phyloP scores from a whole-genome alignment of 2,329 filamentous ascomycete genomes.

The Aspergillus brunneoviolaceus region DNA sequence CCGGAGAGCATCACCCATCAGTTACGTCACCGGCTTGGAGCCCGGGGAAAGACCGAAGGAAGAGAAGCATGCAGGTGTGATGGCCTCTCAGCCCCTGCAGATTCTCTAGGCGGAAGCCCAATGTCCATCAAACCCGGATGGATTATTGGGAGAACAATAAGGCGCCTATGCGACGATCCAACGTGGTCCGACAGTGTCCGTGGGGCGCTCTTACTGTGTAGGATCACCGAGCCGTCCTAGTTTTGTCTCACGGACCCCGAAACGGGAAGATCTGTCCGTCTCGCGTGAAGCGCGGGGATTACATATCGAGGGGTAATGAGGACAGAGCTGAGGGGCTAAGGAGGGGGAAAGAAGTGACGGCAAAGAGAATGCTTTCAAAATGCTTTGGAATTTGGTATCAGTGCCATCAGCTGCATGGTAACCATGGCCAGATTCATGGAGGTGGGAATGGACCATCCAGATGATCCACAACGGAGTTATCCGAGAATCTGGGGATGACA shows the following conservation, averaged over 20 bases:
- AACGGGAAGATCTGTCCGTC: constrained; percentile 7
- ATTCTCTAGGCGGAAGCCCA: constrained; percentile 7
- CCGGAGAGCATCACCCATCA: neutral
- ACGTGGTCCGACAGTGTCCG: constrained; percentile 12
- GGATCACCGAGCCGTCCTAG: neutral
- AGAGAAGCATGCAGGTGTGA: neutral
- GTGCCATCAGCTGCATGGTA: neutral
- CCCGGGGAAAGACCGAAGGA: neutral
- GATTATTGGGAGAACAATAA: neutral
- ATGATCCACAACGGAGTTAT: neutral
- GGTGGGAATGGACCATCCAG: neutral
- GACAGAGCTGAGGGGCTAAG: neutral
- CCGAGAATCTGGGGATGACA: neutral
- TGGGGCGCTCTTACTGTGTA: constrained; percentile 7
- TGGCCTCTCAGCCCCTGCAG: constrained; percentile 8
- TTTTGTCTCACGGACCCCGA: constrained; percentile 16
- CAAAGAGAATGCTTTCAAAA: neutral
- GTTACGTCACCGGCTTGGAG: neutral
- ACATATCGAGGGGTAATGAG: neutral
- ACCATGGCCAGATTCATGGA: neutral
- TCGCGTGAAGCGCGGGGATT: constrained; percentile 11
- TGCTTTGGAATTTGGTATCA: neutral
- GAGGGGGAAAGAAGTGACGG: neutral
- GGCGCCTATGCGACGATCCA: constrained; percentile 17
- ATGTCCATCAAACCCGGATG: constrained; percentile 9